Base-by-base conservation (phyloP, 2,329 filamentous ascomycete genomes). In the Nannizziopsis arthrosporioides region DNA sequence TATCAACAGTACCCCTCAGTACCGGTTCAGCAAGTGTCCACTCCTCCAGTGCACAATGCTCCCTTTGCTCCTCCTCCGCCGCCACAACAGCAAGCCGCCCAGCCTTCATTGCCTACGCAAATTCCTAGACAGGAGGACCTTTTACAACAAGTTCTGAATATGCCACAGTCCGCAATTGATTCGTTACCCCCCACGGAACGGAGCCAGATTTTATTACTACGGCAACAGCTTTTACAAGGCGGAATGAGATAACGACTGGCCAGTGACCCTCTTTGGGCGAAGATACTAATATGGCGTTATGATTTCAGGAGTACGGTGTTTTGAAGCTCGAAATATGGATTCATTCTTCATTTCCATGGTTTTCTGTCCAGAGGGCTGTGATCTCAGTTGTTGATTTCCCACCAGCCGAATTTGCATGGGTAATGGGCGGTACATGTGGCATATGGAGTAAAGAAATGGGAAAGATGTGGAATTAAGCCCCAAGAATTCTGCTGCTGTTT, bases 141-240 rank as follows among this genome's bases (percentile, higher is more conserved):
- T 47, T 81, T 94, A 63, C 78, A 84, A 54, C 84, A 88, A 57
- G 84, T 95, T 42, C 73, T 95, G 70, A 78, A 76, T 47, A 80
- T 95, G 70, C 78, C 87, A 2, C 83, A 85, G 59, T 76, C 85
- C 50, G 79, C 85, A 49, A 88, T 96, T 56, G 83, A 90, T 61
- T 77, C 80, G 59, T 70, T 95, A 42, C 80, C 84, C 5, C 83
- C 86, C 34, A 76, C 78, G 15, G 82, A 92, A 59, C 75, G 84
- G 47, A 77, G 78, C 52, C 87, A 95, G 64, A 82, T 96, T 48
- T 76, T 94, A 70, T 73, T 81, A 34, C 70, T 95, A 48, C 75
- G 87, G 47, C 80, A 82, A 54, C 74, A 77, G 48, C 74, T 85
- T 57, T 71, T 72, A 89, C 18, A 92, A 95, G 63, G 92, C 94